Base-by-base conservation (phyloP, 257 asterid species). In the Penstemon barbatus region DNA sequence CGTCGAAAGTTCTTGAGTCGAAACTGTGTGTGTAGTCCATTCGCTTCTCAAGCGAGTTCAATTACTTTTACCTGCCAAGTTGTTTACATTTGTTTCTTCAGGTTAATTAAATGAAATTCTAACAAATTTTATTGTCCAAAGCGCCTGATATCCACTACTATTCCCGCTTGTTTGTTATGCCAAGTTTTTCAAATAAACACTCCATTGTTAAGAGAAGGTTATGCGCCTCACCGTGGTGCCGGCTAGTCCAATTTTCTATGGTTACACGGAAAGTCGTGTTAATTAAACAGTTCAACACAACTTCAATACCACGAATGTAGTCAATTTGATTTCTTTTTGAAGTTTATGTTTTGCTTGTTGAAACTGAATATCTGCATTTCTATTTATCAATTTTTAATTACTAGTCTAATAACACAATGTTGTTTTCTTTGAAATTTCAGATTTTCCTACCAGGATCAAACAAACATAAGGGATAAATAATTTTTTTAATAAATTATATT, bases 111-210 rank as follows among this genome's bases (percentile, higher is more conserved):
- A 58, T 63, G 65, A 53, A 55, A 18, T 40, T 13, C 61, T 56
- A 72, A 57, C 65, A 70, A 54, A 46, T 60, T 69, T 69, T 65
- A 55, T 56, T 67, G 71, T 43, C 65, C 61, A 42, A 78, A n/a
- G 67, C 74, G 11, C 10, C 63, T 43, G 7, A 46, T 52, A 7
- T 71, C 61, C 82, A 67, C 83, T 56, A 85, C 85, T 68, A 79
- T 78, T 81, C 95, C 89, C 89, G 89, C 91, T 80, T 82, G 40
- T 45, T 80, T 65, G 62, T 74, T 43, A 46, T 25, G 18, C n/a
- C 68, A 44, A 60, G 53, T 61, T 8, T 72, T 87, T 78, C 66
- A 78, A 81, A 82, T 45, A 43, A 67, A 71, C 57, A 37, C 9
- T 69, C 58, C 70, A 4, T 18, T n/a, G 36, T 36, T 54, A 37